Conservation (phyloP, 208 protist genomes). For the Leishmania amazonensis region DNA sequence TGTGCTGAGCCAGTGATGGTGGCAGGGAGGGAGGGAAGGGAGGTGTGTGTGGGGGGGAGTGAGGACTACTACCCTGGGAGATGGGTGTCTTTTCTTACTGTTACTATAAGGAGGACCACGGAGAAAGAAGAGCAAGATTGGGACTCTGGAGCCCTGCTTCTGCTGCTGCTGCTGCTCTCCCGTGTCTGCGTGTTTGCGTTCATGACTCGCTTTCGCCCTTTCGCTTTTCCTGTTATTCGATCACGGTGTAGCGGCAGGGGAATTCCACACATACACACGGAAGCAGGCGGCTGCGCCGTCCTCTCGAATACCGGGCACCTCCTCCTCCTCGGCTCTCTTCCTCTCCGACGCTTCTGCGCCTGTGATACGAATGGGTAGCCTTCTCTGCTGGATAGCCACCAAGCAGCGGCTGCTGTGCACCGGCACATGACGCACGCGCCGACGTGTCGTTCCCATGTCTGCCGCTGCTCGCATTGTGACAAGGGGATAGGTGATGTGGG, state of each 20-base stretch:
- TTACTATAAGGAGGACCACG: background rate
- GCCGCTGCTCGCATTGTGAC: background rate
- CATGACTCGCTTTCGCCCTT: background rate
- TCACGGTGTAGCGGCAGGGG: background rate
- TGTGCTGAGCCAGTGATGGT: background rate
- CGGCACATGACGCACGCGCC: background rate
- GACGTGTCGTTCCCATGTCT: background rate
- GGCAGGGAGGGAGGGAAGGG: no score
- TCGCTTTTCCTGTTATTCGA: background rate
- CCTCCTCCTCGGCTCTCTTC: background rate
- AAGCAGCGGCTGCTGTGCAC: background rate
- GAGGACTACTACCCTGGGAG: background rate
- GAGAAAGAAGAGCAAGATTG: background rate
- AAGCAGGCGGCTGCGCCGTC: background rate
- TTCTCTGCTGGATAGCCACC: background rate
- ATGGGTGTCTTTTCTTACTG: background rate
- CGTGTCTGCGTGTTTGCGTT: background rate
- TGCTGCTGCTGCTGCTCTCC: background rate
- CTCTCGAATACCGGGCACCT: background rate
- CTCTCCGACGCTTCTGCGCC: background rate
- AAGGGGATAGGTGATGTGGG: background rate
- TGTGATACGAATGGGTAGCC: background rate
- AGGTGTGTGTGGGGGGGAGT: background rate
- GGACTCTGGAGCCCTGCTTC: background rate
- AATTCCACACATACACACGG: background rate